A percentile compares a stretch with the other conserved stretches of the same genome.
phyloP scores from a whole-genome alignment of 768 basidiomycete genomes.

The Baorangia bicolor region DNA sequence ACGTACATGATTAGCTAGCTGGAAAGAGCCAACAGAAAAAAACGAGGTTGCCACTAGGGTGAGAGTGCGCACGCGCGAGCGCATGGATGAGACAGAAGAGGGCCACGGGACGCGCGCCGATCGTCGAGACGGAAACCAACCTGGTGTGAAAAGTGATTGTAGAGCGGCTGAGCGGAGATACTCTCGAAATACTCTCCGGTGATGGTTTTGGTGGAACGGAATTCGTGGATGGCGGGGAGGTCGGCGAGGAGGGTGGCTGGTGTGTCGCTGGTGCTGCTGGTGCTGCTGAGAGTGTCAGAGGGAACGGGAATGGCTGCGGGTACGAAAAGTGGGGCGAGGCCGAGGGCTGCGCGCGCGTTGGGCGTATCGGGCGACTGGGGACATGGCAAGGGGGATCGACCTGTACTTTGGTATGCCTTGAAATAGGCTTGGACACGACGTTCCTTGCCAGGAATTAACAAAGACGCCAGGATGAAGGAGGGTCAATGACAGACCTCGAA shows the following conservation, averaged over 20 bases:
- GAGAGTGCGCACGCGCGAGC: background rate
- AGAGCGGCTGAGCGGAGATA: conserved; percentile 40
- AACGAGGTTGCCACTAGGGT: background rate
- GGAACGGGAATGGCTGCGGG: conserved; percentile 34
- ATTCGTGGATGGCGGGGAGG: conserved; percentile 25
- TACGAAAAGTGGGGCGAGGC: conserved; percentile 52
- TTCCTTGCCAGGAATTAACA: conserved; percentile 41
- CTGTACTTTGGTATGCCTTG: conserved; percentile 44
- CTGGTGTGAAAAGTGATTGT: conserved; percentile 40
- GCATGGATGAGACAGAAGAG: background rate
- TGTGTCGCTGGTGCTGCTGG: background rate
- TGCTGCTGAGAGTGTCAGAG: background rate
- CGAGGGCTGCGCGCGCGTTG: conserved; percentile 42
- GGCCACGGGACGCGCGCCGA: background rate
- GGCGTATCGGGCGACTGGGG: conserved; percentile 48
- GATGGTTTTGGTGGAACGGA: conserved; percentile 24
- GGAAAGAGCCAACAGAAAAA: background rate
- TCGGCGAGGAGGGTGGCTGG: conserved; percentile 10
- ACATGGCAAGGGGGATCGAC: conserved; percentile 47
- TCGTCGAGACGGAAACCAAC: conserved; percentile 30
- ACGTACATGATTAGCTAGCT: conserved; percentile 15
- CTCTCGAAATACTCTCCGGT: conserved; percentile 34
- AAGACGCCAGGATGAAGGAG: background rate
- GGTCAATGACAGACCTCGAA: conserved; percentile 26
- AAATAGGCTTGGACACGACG: conserved; percentile 55